Base-by-base conservation (phyloP, 805 yeast species). In the Candida orba region DNA sequence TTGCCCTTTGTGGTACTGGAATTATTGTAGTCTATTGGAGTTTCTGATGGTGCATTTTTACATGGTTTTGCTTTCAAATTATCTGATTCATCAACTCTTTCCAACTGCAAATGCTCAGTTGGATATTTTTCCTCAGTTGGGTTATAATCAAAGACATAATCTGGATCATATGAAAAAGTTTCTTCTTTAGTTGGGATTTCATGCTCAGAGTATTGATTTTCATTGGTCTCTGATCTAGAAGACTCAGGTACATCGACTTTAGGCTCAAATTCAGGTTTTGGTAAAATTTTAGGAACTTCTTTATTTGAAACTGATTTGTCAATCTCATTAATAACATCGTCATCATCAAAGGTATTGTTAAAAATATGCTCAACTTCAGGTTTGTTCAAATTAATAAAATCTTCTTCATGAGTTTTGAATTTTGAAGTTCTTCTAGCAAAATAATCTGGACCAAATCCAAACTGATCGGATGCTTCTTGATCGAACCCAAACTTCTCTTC, bases 361-460 rank as follows among this genome's bases (percentile, higher is more conserved):
- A 29, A 32, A 17, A 42, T 33, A 6, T 34, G 29, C 18, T 42
- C 41, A 20, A 24, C 31, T 7, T 42, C 40, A 31, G 40, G 44
- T n/a, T 30, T 33, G 34, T 15, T 42, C 33, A 38, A 29, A 14
- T 37, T 39, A 33, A 34, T 10, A 29, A 13, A 14, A 5, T 30
- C 32, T 23, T 17, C 14, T 18, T 15, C 23, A 6, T 15, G 37
- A 27, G 14, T 13, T 27, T 27, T 27, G 5, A 8, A 27, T 27
- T 27, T 23, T 6, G 14, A 15, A 40, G 14, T 31, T 30, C 44
- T 38, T 24, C 27, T 41, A 5, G 41, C 29, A 17, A 50, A 50
- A 31, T 48, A 48, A 9, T 40, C 46, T 12, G 41, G 22, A 40
- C 42, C 45, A 36, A 35, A 50, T 2, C 46, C 50, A 42, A 42